Base-by-base conservation (phyloP, 306 rosid species). In the Citrullus colocynthis region DNA sequence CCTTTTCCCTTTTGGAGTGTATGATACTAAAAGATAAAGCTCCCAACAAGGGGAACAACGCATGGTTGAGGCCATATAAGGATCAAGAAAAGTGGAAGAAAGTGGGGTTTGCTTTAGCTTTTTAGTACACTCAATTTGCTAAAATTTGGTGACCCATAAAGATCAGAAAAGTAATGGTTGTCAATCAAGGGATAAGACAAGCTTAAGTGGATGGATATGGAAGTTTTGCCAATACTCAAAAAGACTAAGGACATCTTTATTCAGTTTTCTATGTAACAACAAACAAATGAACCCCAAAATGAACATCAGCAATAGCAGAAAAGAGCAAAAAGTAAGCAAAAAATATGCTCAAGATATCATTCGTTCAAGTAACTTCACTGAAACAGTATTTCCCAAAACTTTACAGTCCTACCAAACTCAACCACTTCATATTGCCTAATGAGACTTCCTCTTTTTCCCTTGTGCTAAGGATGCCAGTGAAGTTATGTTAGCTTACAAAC, bases 91-190 rank as follows among this genome's bases (percentile, higher is more conserved):
- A 54, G 67, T 76, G 13, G 69, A 13, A 56, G 36, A 44, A 20
- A 41, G 66, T 76, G 65, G 51, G 67, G 36, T 39, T 75, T 36
- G 60, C 66, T 75, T 75, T 55, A 34, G 78, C 78, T 75, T 74
- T 74, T 75, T 75, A 72, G 77, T 49, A 72, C 60, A 28, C 60
- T 72, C 77, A 71, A 32, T 75, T 30, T 75, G 49, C 49, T 75
- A 51, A 55, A 75, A 75, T 57, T 57, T 54, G 78, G 65, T 71
- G 76, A 49, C 59, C 76, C 36, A 71, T 48, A 71, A 41, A 48
- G 54, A 71, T 49, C 77, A 49, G 6, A 45, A 30, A 72, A 52
- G 78, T 54, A 74, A 52, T 30, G 78, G 58, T 32, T 74, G 41
- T 32, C 28, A 74, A 52, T 74, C 78, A 52, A 74, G 78, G 75